A percentile compares a stretch with the other conserved stretches of the same genome.
These are phyloP conservation scores for Pythium aristosporum DNA, from an alignment of 352 stramenopile genomes.

Conservation along the genomic window DNA sequence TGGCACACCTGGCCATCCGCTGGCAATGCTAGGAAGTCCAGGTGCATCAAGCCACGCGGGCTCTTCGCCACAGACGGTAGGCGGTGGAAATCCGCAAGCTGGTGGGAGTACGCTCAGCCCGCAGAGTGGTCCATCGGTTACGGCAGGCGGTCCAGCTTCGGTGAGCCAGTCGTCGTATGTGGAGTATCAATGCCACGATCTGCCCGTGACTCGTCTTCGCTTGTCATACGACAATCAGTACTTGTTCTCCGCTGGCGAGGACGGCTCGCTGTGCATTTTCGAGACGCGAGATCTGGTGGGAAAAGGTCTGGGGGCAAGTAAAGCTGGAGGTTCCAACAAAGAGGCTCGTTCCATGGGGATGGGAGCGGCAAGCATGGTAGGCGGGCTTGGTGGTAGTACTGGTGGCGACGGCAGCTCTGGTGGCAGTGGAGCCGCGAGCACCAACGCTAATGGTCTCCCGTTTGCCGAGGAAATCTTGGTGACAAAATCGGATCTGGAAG, in stretches of 20 bases:
- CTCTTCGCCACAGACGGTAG: constrained; percentile 26
- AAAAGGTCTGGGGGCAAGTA: constrained; percentile 33
- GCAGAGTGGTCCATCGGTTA: constrained; percentile 8
- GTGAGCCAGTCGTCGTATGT: constrained; percentile 35
- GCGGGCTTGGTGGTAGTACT: constrained; percentile 15
- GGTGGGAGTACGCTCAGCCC: constrained; percentile 20
- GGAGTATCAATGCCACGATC: constrained; percentile 82
- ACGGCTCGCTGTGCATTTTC: constrained; percentile 91
- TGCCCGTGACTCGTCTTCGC: constrained; percentile 68
- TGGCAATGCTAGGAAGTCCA: constrained; percentile 16
- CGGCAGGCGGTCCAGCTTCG: not conserved
- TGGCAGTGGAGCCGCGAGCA: constrained; percentile 31
- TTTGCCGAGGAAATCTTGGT: constrained; percentile 93
- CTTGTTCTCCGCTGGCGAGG: constrained; percentile 92
- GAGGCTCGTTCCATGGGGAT: constrained; percentile 27
- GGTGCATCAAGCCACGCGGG: constrained; percentile 5
- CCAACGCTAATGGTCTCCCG: constrained; percentile 60
- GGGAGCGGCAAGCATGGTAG: constrained; percentile 2
- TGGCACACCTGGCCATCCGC: not conserved
- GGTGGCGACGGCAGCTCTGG: constrained; percentile 29
- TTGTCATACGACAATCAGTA: constrained; percentile 90
- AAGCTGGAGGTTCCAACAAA: constrained; percentile 24
- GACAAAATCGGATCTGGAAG: constrained; percentile 92
- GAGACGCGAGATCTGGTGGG: constrained; percentile 69
- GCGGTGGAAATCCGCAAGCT: constrained; percentile 17